Evolutionary conservation across 106 monocot genomes (phyloP).

Genomic region (Dactylorhiza incarnata): DNA sequence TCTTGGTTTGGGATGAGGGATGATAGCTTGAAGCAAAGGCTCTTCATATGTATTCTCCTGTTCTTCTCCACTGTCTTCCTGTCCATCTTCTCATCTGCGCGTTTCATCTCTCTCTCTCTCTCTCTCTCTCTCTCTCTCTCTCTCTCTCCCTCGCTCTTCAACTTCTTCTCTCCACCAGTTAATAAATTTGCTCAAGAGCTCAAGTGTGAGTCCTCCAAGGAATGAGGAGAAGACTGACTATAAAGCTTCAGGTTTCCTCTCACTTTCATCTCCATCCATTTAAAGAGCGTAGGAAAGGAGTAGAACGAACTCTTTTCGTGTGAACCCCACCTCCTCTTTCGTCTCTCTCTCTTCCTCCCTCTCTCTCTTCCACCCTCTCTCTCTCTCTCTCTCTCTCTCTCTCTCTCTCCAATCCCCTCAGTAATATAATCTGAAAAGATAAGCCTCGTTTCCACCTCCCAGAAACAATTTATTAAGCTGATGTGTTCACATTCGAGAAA

Average conservation of each 20-base stretch:
- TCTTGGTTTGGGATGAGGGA: slow-evolving; percentile 18
- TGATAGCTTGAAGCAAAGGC: slow-evolving; percentile 20
- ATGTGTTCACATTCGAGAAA: too few species aligned
- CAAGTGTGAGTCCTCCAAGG: neutral
- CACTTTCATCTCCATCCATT: neutral
- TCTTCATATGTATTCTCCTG: slow-evolving; percentile 27
- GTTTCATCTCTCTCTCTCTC: slow-evolving; percentile 5
- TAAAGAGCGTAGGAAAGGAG: neutral
- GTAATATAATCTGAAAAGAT: too few species aligned
- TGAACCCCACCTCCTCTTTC: neutral
- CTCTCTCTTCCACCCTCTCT: neutral
- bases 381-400: too few species aligned
- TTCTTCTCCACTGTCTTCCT: slow-evolving; percentile 26
- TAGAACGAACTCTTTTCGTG: neutral
- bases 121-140: neutral
- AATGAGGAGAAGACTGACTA: neutral
- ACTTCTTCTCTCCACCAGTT: too few species aligned
- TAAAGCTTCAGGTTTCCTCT: neutral
- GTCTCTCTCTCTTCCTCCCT: neutral
- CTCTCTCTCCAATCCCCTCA: too few species aligned
- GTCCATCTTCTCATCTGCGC: slow-evolving; percentile 7
- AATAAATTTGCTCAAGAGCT: too few species aligned
- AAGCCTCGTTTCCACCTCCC: too few species aligned
- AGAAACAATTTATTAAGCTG: too few species aligned
- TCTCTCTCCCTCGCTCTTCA: too few species aligned